These are phyloP conservation scores for Ophiostoma himal-ulmi DNA, from an alignment of 2,329 filamentous ascomycete genomes.

Conservation along the genomic window DNA sequence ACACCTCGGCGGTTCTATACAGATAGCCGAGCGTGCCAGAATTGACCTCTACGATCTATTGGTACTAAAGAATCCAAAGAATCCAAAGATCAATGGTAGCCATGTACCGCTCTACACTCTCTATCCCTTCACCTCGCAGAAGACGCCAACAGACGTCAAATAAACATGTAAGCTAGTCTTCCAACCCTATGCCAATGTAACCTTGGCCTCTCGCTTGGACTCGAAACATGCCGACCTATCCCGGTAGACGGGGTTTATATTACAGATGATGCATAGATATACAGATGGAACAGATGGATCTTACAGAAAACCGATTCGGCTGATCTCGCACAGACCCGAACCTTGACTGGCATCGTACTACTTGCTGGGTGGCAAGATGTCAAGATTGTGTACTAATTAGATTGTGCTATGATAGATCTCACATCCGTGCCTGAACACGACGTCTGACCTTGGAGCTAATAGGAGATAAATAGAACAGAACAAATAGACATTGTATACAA, in stretches of 20 bases:
- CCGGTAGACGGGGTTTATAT: conserved; percentile 2
- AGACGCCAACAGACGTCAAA: background rate
- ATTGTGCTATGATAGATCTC: background rate
- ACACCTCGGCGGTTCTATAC: background rate
- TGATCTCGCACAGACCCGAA: conserved; percentile 9
- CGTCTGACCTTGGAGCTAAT: background rate
- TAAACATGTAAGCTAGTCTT: background rate
- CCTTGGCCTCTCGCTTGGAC: conserved; percentile 10
- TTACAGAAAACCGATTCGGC: conserved; percentile 3
- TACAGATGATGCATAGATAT: background rate
- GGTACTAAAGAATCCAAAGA: background rate
- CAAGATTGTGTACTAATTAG: background rate
- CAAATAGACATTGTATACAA: background rate
- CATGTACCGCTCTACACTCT: background rate
- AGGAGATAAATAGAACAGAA: background rate
- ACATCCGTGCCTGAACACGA: conserved; percentile 6
- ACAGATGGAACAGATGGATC: background rate
- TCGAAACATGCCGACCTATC: conserved; percentile 10
- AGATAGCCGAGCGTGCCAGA: background rate
- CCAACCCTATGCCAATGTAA: conserved; percentile 5
- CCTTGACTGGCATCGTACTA: background rate
- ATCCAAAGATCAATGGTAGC: background rate
- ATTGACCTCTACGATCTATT: background rate
- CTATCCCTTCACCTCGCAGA: background rate
- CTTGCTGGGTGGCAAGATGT: background rate